Evolutionary conservation across 345 rosid genomes (phyloP), one percentile per base, ranked within the genome.

Genomic region (Sapria himalayana): DNA sequence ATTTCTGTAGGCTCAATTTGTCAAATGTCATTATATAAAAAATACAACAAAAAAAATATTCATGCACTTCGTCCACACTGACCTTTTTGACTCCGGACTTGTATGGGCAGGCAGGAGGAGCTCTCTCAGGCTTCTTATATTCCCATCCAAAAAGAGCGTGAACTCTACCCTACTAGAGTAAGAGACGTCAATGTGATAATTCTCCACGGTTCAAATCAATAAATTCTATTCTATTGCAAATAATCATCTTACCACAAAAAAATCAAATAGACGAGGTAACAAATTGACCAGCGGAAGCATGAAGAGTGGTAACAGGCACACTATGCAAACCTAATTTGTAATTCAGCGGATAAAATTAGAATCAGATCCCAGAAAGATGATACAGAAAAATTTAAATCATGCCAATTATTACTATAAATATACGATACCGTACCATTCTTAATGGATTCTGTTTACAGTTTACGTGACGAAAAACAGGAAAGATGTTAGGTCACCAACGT

Each of bases 271-370:
- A 1, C 74, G 45, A 19, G 95, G 98, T 51, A 89, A 43, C 27
- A 74, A 7, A 47, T 76, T 89, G 64, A 89, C 59, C 66, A 82
- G 66, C n/a, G 98, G 93, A 57, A 89, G 50, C 32, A 89, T 69
- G 73, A 89, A 89, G 59, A 89, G 72, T 9, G 95, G 98, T 36
- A 89, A 62, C 56, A 89, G 61, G 57, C 98, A 89, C 41, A 66
- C 71, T 45, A 86, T 17, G 68, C 97, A 86, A 56, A 86, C 96
- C 93, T 85, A 42, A 33, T n/a, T n/a, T n/a, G n/a, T n/a, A n/a
- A n/a, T n/a, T n/a, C n/a, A n/a, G n/a, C n/a, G n/a, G n/a, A n/a
- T n/a, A n/a, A n/a, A n/a, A n/a, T n/a, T n/a, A n/a, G n/a, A n/a
- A n/a, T n/a, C n/a, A n/a, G n/a, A n/a, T n/a, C n/a, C n/a, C n/a